These are phyloP conservation scores for Symbiodinium natans DNA, from an alignment of 73 alveolate genomes.

Conservation along the genomic window DNA sequence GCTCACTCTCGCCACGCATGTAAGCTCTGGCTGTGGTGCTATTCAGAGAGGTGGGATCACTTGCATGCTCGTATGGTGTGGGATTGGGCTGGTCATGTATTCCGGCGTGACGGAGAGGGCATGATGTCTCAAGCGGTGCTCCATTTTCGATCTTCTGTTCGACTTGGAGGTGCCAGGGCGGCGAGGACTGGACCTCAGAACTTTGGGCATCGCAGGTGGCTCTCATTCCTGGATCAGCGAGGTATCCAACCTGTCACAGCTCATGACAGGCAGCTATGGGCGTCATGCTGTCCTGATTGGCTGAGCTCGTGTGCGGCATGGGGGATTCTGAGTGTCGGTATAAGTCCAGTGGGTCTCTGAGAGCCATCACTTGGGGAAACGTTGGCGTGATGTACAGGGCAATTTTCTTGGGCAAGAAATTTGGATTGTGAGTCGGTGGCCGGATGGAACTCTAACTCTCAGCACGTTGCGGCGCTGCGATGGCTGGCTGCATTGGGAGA, in stretches of 20 bases:
- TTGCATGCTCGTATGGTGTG: background rate
- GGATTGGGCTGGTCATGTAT: conserved; percentile 29
- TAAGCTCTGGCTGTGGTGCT: background rate
- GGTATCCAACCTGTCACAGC: background rate
- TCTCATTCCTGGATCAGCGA: background rate
- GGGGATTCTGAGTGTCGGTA: background rate
- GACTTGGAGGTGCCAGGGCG: background rate
- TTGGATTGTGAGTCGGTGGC: background rate
- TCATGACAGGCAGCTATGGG: background rate
- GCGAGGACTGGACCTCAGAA: background rate
- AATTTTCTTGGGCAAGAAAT: background rate
- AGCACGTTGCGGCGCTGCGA: background rate
- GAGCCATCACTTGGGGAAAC: background rate
- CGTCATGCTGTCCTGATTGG: background rate
- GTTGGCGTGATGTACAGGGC: background rate
- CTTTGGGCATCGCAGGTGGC: background rate
- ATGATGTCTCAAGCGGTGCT: background rate
- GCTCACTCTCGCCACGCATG: background rate
- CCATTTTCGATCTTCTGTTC: too few species aligned
- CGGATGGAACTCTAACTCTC: background rate
- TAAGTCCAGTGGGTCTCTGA: too few species aligned
- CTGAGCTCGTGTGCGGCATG: too few species aligned
- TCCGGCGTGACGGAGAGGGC: background rate
- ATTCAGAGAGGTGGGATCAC: background rate
- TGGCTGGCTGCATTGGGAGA: background rate